Evolutionary conservation across 2,329 filamentous ascomycete genomes (phyloP).

Genomic region (Knufia fluminis): DNA sequence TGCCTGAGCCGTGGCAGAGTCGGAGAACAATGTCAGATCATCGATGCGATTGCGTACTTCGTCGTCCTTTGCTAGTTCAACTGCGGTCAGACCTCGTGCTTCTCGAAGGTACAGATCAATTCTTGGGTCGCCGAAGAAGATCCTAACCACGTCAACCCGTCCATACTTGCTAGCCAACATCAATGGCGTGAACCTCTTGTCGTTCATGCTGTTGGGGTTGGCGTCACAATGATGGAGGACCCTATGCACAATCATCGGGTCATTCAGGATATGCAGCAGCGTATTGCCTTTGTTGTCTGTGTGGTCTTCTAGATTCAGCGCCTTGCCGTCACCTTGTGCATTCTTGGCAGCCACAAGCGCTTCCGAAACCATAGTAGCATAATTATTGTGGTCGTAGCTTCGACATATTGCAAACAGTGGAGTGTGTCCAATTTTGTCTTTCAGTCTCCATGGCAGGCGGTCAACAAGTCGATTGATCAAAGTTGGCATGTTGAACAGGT

Average conservation of each 20-base stretch:
- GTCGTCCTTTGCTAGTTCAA: slow-evolving; percentile 95
- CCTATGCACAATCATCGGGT: slow-evolving; percentile 63
- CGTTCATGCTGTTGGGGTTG: slow-evolving; percentile 92
- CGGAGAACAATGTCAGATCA: slow-evolving; percentile 76
- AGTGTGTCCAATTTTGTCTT: slow-evolving; percentile 96
- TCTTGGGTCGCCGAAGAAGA: slow-evolving; percentile 75
- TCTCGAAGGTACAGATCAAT: slow-evolving; percentile 81
- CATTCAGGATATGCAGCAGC: slow-evolving; percentile 87
- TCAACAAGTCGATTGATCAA: slow-evolving; percentile 69
- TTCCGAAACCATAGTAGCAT: slow-evolving; percentile 75
- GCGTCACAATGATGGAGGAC: slow-evolving; percentile 80
- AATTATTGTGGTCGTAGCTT: slow-evolving; percentile 87
- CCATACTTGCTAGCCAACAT: slow-evolving; percentile 99
- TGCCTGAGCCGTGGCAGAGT: slow-evolving; percentile 33
- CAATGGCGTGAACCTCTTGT: slow-evolving; percentile 85
- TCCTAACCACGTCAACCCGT: slow-evolving; percentile 81
- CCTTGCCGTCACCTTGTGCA: slow-evolving; percentile 65
- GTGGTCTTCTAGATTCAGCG: slow-evolving; percentile 86
- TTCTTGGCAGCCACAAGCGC: slow-evolving; percentile 65
- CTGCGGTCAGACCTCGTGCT: slow-evolving; percentile 77
- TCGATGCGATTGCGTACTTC: slow-evolving; percentile 95
- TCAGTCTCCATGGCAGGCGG: slow-evolving; percentile 77
- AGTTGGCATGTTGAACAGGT: slow-evolving; percentile 81
- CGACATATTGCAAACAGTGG: slow-evolving; percentile 89
- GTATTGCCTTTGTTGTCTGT: slow-evolving; percentile 90